phyloP scores from a whole-genome alignment of 371 early-diverging fungal genomes.

The Phascolomyces articulosus region DNA sequence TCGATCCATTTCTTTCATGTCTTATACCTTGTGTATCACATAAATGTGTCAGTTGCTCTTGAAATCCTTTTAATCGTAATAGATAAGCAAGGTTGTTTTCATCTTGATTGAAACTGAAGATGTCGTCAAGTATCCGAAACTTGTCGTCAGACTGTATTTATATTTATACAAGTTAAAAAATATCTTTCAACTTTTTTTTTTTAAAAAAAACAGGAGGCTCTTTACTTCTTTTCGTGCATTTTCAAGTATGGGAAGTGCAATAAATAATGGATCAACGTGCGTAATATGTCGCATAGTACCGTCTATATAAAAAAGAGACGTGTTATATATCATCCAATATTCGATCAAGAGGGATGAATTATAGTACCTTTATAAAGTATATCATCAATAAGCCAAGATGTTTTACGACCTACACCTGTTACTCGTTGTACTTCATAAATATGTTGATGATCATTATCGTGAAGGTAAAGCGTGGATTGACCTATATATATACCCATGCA shows the following conservation, averaged over 20 bases:
- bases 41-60: slow-evolving; percentile 6
- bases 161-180: background rate
- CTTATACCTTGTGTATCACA: slow-evolving; percentile 20
- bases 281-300: slow-evolving; percentile 17
- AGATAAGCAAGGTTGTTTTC: background rate
- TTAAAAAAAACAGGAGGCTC: too few relatives aligned
- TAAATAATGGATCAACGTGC: slow-evolving; percentile 23
- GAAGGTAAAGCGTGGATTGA: background rate
- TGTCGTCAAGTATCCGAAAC: slow-evolving; percentile 17
- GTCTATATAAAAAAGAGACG: slow-evolving; percentile 7
- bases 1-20: too few relatives aligned
- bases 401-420: slow-evolving; percentile 12
- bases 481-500: background rate
- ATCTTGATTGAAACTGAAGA: slow-evolving; percentile 1
- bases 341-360: background rate
- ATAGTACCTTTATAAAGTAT: slow-evolving; percentile 7
- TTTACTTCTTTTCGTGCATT: slow-evolving; percentile 10
- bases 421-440: slow-evolving; percentile 14
- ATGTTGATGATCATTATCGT: background rate
- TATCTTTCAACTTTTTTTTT: too few relatives aligned
- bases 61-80: background rate
- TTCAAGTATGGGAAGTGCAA: slow-evolving; percentile 15
- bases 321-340: too few relatives aligned
- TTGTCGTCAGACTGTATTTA: slow-evolving; percentile 6
- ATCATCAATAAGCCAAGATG: slow-evolving; percentile 15